These are phyloP conservation scores for Akanthomyces muscarius DNA, from an alignment of 2,329 filamentous ascomycete genomes.

Conservation along the genomic window DNA sequence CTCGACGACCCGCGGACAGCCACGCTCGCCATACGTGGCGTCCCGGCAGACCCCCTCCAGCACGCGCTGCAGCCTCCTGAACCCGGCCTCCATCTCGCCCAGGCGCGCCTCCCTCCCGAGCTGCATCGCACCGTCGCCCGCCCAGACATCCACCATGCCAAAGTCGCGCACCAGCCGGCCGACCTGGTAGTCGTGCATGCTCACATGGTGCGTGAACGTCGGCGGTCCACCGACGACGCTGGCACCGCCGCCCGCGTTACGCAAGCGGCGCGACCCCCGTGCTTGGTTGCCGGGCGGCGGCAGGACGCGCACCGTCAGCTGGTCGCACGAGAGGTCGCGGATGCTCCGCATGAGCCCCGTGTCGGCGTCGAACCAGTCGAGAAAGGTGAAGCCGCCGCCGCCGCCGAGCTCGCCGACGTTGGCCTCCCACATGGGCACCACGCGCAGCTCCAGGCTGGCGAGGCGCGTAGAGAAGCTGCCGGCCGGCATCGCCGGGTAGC, in stretches of 20 bases:
- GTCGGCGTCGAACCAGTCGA: constrained; percentile 31
- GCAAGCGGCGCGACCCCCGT: not conserved
- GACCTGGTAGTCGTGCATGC: constrained; percentile 19
- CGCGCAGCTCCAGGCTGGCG: constrained; percentile 40
- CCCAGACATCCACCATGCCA: constrained; percentile 21
- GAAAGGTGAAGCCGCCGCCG: constrained; percentile 30
- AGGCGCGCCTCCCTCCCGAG: constrained; percentile 21
- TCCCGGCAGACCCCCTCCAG: not conserved
- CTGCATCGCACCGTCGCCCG: constrained; percentile 21
- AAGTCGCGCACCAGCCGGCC: not conserved
- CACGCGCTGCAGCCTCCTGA: not conserved
- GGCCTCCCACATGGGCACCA: constrained; percentile 30
- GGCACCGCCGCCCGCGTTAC: too few relatives aligned
- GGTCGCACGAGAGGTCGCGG: constrained; percentile 31
- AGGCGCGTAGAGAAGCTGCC: constrained; percentile 24
- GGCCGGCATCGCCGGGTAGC: constrained; percentile 10
- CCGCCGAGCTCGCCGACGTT: not conserved
- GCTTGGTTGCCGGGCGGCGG: constrained; percentile 15
- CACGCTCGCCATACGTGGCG: not conserved
- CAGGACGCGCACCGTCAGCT: constrained; percentile 34
- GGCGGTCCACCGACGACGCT: constrained; percentile 12
- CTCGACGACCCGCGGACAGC: not conserved
- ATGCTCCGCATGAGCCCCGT: constrained; percentile 32
- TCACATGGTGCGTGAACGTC: constrained; percentile 15
- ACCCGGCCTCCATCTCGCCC: constrained; percentile 1